phyloP scores from a whole-genome alignment of 768 basidiomycete species.

The Mrakia hoshinonis region DNA sequence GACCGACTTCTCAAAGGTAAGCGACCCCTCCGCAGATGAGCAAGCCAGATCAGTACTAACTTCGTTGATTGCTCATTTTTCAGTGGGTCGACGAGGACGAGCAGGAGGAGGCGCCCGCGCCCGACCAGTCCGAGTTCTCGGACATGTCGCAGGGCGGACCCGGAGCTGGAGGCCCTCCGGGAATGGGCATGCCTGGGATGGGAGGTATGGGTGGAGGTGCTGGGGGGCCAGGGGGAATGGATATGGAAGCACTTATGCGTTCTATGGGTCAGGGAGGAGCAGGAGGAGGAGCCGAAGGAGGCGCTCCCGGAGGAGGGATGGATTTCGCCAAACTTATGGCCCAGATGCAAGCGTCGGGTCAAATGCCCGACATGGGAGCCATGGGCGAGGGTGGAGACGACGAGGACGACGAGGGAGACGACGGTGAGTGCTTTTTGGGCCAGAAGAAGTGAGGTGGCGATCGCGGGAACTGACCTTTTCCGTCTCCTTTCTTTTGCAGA shows the following conservation, averaged over 20 bases:
- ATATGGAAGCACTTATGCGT: slow-evolving; percentile 29
- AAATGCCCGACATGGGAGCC: slow-evolving; percentile 33
- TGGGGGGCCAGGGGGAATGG: slow-evolving; percentile 33
- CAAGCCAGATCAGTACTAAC: no score
- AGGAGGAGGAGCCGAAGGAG: no score
- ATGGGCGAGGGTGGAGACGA: no score
- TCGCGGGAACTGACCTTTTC: background rate
- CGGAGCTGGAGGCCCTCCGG: slow-evolving; percentile 14
- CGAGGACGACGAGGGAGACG: slow-evolving; percentile 33
- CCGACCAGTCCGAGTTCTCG: slow-evolving; percentile 35
- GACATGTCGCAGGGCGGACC: slow-evolving; percentile 33
- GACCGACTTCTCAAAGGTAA: slow-evolving; percentile 75
- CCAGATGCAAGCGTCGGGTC: slow-evolving; percentile 33
- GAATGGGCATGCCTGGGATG: slow-evolving; percentile 35
- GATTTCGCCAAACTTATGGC: slow-evolving; percentile 38
- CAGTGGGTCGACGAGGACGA: slow-evolving; percentile 95
- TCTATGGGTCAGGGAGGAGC: no score
- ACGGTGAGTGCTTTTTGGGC: slow-evolving; percentile 25
- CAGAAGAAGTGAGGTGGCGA: background rate
- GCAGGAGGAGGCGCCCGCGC: slow-evolving; percentile 56
- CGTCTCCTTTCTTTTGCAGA: background rate
- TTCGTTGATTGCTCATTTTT: background rate
- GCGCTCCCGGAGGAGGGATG: slow-evolving; percentile 32
- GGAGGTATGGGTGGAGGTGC: slow-evolving; percentile 32
- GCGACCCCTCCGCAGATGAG: no score